Percentiles rank a stretch among this genome's conserved stretches.
These are phyloP conservation scores for Neocucurbitaria cava DNA, from an alignment of 2,329 filamentous ascomycete species.

Conservation along the genomic window DNA sequence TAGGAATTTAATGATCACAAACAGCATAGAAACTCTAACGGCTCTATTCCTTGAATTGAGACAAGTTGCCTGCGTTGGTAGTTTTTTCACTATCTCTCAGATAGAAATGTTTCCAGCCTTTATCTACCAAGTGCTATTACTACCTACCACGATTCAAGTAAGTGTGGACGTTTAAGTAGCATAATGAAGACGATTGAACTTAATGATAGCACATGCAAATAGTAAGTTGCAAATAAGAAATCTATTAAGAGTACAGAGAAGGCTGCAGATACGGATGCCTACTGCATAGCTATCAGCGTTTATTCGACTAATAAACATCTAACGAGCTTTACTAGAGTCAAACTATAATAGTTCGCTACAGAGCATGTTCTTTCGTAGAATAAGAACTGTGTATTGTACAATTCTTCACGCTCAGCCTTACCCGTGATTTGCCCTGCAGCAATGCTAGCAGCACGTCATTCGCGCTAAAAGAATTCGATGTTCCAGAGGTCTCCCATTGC, in stretches of 20 bases:
- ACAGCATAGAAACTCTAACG: neutral
- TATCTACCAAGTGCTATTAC: neutral
- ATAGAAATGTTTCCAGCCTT: neutral
- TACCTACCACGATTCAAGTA: neutral
- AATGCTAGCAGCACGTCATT: slow-evolving; percentile 34
- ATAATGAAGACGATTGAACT: neutral
- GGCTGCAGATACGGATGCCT: neutral
- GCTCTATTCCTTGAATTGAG: neutral
- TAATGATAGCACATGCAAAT: neutral
- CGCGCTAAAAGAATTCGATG: slow-evolving; percentile 33
- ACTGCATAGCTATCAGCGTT: neutral
- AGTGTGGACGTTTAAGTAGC: neutral
- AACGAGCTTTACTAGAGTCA: neutral
- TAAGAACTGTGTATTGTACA: neutral
- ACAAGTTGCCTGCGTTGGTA: neutral
- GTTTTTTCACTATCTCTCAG: neutral
- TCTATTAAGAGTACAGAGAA: neutral
- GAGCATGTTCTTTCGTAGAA: neutral
- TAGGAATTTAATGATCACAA: too few species aligned
- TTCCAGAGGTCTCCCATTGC: slow-evolving; percentile 9
- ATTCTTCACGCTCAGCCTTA: slow-evolving; percentile 13
- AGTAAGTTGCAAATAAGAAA: neutral
- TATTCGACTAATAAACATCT: neutral
- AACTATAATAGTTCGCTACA: neutral
- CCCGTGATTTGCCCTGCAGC: slow-evolving; percentile 11